Evolutionary conservation across 2,329 filamentous ascomycete species (phyloP), one percentile per base, ranked within the genome.

Genomic region (Xylariaceae sp.): DNA sequence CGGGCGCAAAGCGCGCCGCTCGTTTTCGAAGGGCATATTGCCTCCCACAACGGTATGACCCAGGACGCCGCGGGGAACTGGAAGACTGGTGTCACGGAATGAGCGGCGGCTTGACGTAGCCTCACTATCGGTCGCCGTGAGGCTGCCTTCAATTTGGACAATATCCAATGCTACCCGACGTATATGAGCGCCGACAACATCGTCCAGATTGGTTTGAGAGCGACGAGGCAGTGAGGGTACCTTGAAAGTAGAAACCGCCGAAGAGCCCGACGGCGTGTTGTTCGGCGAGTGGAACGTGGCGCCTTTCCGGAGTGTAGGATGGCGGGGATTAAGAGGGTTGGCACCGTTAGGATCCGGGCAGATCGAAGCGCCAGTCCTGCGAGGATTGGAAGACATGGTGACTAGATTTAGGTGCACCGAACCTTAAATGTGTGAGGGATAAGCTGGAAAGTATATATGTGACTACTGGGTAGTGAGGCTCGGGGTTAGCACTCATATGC

Each of bases 151-250:
- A 64, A 90, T 81, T 63, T 81, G 77, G 70, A 77, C 80, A 52
- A 89, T 73, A 61, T 84, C 81, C 67, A 87, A 71, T 62, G 82
- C 83, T 70, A 86, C 83, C 62, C 86, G 86, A 67, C 86, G 83
- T 67, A 83, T 79, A 64, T 85, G 81, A 60, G 85, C 83, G 66
- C 84, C 83, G 69, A 88, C 79, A 53, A 87, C 83, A 79, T 87
- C 85, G 72, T 89, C 86, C 57, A 89, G 74, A 60, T 74, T 80
- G 50, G 86, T 88, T 63, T 87, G 84, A 48, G 87, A 85, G 56
- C 87, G 85, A 62, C 80, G 79, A 64, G 88, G 77, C n/a, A 77
- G 68, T 42, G 73, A 72, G 54, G 80, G 80, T 56, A 80, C 76
- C 51, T 70, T 70, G 62, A 80, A 80, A 54, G 68, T 61, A 30